Conservation (phyloP, 2,329 filamentous ascomycete species). For the Penicillium decumbens region DNA sequence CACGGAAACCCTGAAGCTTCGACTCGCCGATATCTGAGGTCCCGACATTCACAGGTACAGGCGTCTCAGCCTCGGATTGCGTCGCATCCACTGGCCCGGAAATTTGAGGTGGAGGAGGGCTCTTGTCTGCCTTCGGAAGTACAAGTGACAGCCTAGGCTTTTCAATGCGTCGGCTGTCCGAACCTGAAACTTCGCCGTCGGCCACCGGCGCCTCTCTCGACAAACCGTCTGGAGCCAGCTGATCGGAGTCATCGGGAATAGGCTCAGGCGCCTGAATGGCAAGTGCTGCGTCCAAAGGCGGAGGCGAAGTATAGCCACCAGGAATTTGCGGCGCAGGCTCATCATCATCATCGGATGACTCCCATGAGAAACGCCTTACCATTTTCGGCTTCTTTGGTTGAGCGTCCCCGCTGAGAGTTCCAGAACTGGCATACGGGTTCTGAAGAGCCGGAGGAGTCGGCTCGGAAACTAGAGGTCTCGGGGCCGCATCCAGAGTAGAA, state of each 20-base stretch:
- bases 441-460: constrained; percentile 14
- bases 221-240: not conserved
- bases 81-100: constrained; percentile 6
- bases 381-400: constrained; percentile 24
- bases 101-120: constrained; percentile 15
- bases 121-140: constrained; percentile 22
- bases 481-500: constrained; percentile 17
- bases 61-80: constrained; percentile 7
- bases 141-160: constrained; percentile 32
- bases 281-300: constrained; percentile 13
- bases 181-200: constrained; percentile 8
- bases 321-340: constrained; percentile 14
- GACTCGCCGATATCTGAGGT: constrained; percentile 24
- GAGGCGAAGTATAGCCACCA: constrained; percentile 10
- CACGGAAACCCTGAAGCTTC: constrained; percentile 61
- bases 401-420: constrained; percentile 2
- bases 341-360: constrained; percentile 27
- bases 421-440: constrained; percentile 14
- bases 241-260: constrained; percentile 4
- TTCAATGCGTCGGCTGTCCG: constrained; percentile 16
- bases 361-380: constrained; percentile 45
- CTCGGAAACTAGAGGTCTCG: constrained; percentile 14
- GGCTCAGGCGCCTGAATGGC: constrained; percentile 22
- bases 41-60: constrained; percentile 10
- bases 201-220: constrained; percentile 3